phyloP scores from a whole-genome alignment of 192 early-diverging fungal species.

The Backusella sp. region DNA sequence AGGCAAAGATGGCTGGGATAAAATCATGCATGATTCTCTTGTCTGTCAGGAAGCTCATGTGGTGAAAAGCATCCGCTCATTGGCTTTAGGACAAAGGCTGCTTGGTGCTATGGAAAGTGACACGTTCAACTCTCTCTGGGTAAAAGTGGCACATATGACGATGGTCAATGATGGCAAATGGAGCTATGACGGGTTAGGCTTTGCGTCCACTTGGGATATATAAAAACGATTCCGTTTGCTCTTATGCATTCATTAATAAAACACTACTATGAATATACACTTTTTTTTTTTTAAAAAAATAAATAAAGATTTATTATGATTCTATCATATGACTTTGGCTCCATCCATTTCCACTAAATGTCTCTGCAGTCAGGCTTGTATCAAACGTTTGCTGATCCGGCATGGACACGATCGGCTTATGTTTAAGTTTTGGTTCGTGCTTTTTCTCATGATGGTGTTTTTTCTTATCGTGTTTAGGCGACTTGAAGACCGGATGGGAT shows the following conservation, averaged over 20 bases:
- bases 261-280: neutral
- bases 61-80: slow-evolving; percentile 48
- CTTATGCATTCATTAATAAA: neutral
- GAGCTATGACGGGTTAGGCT: slow-evolving; percentile 33
- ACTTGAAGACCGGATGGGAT: slow-evolving; percentile 8
- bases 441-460: neutral
- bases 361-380: slow-evolving; percentile 8
- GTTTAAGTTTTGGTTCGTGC: neutral
- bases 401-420: neutral
- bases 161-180: slow-evolving; percentile 36
- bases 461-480: neutral
- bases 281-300: neutral
- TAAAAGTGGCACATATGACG: slow-evolving; percentile 36
- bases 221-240: neutral
- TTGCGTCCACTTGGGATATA: slow-evolving; percentile 13
- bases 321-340: slow-evolving; percentile 15
- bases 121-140: slow-evolving; percentile 3
- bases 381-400: slow-evolving; percentile 9
- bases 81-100: slow-evolving; percentile 46
- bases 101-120: slow-evolving; percentile 19
- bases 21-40: slow-evolving; percentile 43
- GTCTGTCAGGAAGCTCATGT: slow-evolving; percentile 52
- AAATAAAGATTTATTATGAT: neutral
- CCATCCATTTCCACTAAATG: slow-evolving; percentile 22
- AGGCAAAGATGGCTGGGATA: slow-evolving; percentile 47